Evolutionary conservation across 495 filamentous ascomycete genomes (phyloP).

Genomic region (Choiromyces venosus): DNA sequence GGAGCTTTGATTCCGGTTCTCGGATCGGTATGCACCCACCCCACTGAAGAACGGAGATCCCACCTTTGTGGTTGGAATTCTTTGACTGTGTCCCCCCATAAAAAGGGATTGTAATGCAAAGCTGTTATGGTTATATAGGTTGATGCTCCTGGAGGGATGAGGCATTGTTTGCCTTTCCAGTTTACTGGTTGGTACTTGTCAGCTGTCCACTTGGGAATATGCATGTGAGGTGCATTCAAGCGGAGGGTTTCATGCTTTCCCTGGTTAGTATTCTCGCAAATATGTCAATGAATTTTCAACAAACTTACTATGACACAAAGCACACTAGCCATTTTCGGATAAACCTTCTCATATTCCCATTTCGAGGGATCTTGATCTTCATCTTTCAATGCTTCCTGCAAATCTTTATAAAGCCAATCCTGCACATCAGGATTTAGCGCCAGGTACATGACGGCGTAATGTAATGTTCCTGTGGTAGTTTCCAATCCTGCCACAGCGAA

Average conservation of each 20-base stretch:
- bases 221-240: constrained; percentile 44
- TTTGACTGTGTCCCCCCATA: constrained; percentile 46
- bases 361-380: constrained; percentile 33
- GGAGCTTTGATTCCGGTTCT: constrained; percentile 19
- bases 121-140: constrained; percentile 44
- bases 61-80: constrained; percentile 41
- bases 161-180: constrained; percentile 33
- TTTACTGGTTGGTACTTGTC: constrained; percentile 27
- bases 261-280: neutral
- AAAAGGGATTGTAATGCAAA: constrained; percentile 46
- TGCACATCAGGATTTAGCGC: constrained; percentile 47
- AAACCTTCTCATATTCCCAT: constrained; percentile 45
- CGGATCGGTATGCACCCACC: constrained; percentile 20
- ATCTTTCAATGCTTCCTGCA: constrained; percentile 45
- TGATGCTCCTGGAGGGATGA: constrained; percentile 43
- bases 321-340: constrained; percentile 44
- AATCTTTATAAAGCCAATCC: constrained; percentile 46
- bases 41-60: constrained; percentile 19
- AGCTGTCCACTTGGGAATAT: constrained; percentile 45
- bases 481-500: constrained; percentile 53
- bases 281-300: neutral
- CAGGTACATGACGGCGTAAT: constrained; percentile 46
- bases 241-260: constrained; percentile 47
- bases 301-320: constrained; percentile 45
- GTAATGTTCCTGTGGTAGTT: constrained; percentile 48